Evolutionary conservation across 345 rosid genomes (phyloP).

Genomic region (Firmiana major): DNA sequence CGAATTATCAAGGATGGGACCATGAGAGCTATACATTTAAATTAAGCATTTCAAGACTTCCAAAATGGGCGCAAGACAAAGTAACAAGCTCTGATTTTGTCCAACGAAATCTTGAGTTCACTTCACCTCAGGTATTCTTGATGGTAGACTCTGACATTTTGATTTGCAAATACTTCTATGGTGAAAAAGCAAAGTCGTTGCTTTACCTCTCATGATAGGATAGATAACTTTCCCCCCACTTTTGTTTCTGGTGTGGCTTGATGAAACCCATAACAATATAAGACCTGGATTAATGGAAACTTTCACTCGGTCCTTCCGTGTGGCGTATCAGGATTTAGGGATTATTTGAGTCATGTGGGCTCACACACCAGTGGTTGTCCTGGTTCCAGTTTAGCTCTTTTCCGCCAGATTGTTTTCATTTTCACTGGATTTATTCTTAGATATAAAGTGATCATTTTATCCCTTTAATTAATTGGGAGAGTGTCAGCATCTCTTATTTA

Average conservation of each 20-base stretch:
- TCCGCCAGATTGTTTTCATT: not conserved
- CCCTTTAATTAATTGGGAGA: not conserved
- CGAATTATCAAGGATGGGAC: constrained; percentile 24
- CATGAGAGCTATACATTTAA: constrained; percentile 56
- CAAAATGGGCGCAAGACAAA: constrained; percentile 82
- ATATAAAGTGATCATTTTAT: not conserved
- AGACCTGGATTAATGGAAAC: not conserved
- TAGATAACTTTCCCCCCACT: not conserved
- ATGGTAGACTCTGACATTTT: constrained; percentile 12
- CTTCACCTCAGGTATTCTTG: constrained; percentile 48
- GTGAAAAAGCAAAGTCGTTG: not conserved
- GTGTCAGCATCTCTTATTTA: not conserved
- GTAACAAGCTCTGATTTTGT: constrained; percentile 32
- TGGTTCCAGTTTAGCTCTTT: constrained; percentile 2
- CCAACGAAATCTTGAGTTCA: constrained; percentile 30
- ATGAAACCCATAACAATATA: not conserved
- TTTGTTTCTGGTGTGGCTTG: not conserved
- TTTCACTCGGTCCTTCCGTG: not conserved
- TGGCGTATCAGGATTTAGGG: not conserved
- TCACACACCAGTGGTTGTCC: not conserved
- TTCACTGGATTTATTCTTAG: not conserved
- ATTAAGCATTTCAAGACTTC: constrained; percentile 77
- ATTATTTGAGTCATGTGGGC: not conserved
- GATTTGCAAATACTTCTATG: constrained; percentile 10
- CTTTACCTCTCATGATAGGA: too few relatives aligned